Conservation (phyloP, 257 asterid species). For the Apocynum venetum region DNA sequence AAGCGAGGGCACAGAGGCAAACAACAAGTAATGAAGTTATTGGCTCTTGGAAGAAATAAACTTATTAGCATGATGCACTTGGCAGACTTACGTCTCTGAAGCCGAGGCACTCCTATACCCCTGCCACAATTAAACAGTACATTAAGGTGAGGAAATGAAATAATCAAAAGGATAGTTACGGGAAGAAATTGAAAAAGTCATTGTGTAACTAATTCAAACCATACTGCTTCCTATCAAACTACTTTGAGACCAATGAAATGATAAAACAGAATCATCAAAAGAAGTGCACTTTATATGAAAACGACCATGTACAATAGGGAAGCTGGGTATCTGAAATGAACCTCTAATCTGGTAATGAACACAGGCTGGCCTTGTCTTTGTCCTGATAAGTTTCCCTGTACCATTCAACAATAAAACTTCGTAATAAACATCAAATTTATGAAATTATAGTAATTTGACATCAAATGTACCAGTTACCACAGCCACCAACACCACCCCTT, state of each 20-base stretch:
- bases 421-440: not conserved
- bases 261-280: not conserved
- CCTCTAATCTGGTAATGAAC: conserved; percentile 81
- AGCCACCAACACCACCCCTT: no score
- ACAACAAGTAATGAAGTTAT: not conserved
- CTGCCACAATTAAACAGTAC: conserved; percentile 37
- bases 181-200: not conserved
- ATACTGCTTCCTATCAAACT: not conserved
- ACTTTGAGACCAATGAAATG: not conserved
- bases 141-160: not conserved
- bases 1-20: conserved; percentile 3
- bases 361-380: conserved; percentile 81
- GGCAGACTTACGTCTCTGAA: conserved; percentile 68
- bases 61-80: conserved; percentile 20
- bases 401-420: conserved; percentile 15
- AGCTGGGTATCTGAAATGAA: conserved; percentile 11
- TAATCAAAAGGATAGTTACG: not conserved
- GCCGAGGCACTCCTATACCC: conserved; percentile 87
- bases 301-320: not conserved
- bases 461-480: not conserved
- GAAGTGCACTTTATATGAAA: not conserved
- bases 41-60: not conserved
- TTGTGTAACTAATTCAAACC: not conserved
- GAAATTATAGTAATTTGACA: not conserved
- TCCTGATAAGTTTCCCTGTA: conserved; percentile 81